Base-by-base conservation (phyloP, 1,284 basidiomycete genomes). In the Ceratobasidium papillatum region DNA sequence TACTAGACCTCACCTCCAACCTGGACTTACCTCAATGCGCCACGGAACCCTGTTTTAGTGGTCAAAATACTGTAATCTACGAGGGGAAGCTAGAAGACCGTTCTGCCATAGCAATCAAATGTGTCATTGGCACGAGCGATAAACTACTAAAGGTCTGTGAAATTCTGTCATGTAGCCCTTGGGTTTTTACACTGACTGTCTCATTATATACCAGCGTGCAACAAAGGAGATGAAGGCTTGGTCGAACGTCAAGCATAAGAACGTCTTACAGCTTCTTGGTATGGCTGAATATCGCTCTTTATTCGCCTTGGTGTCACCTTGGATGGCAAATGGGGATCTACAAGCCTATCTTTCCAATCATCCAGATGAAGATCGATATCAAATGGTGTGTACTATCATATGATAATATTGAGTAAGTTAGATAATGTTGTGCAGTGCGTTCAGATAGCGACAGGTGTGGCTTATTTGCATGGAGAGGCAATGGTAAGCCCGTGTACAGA, bases 71-170 rank as follows among this genome's bases (percentile, higher is more conserved):
- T 22, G 54, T 30, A 30, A 30, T 56, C 14, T 56, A 56, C 32
- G 25, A 25, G 17, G 59, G 59, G 14, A 61, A 41, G 30, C 32
- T 61, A 22, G 7, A 38, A 11, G 34, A 41, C n/a, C 34, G 59
- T 32, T 38, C 59, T 38, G 59, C 36, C 5, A 25, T 61, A 25
- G 59, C 59, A 25, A 61, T 61, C 34, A 61, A 61, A 41, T 30
- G 32, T 38, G 47, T 49, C 7, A 49, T 49, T 49, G n/a, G 25
- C 5, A 22, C 25, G 59, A n/a, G n/a, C n/a, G n/a, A n/a, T n/a
- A n/a, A n/a, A 12, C 11, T 61, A 17, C 32, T n/a, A 19, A 12
- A 38, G 17, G 34, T 25, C 22, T 14, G 9, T 7, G 38, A 27
- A 9, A 8, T 7, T 8, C 14, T 11, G 17, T 36, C 34, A 8